A percentile compares a stretch with the other conserved stretches of the same genome.
These are phyloP conservation scores for Schoenoplectus tabernaemontani DNA, from an alignment of 202 grass and related monocot species.

Conservation along the genomic window DNA sequence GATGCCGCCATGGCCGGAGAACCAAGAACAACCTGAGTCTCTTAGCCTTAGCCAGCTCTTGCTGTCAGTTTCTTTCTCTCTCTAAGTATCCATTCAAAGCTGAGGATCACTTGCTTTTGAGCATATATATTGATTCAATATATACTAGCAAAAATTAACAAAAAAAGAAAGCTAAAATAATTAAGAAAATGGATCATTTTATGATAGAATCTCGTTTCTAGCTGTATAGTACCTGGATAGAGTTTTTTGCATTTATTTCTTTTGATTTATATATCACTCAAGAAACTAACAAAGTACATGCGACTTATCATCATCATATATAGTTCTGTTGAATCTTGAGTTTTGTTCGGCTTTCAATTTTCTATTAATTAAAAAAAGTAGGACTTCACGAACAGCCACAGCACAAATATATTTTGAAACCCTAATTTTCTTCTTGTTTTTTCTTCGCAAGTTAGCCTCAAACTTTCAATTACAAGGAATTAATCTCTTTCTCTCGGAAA, in stretches of 20 bases:
- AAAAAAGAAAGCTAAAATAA: conserved; percentile 4
- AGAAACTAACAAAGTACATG: not conserved
- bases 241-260: too few relatives aligned
- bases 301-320: not conserved
- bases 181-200: not conserved
- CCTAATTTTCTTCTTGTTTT: not conserved
- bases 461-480: too few relatives aligned
- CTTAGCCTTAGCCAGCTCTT: conserved; percentile 76
- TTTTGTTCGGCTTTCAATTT: not conserved
- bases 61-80: conserved; percentile 40
- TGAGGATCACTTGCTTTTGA: not conserved
- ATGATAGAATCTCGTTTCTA: too few relatives aligned
- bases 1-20: conserved; percentile 34
- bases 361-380: not conserved
- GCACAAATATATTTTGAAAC: not conserved
- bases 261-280: not conserved
- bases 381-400: not conserved
- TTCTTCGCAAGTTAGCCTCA: too few relatives aligned
- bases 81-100: not conserved
- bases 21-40: conserved; percentile 36
- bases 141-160: not conserved
- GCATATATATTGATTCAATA: conserved; percentile 5
- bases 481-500: conserved; percentile 12
- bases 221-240: too few relatives aligned
- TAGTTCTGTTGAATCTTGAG: not conserved